These are phyloP conservation scores for Bipolaris gigantea DNA, from an alignment of 2,329 filamentous ascomycete genomes.

Conservation along the genomic window DNA sequence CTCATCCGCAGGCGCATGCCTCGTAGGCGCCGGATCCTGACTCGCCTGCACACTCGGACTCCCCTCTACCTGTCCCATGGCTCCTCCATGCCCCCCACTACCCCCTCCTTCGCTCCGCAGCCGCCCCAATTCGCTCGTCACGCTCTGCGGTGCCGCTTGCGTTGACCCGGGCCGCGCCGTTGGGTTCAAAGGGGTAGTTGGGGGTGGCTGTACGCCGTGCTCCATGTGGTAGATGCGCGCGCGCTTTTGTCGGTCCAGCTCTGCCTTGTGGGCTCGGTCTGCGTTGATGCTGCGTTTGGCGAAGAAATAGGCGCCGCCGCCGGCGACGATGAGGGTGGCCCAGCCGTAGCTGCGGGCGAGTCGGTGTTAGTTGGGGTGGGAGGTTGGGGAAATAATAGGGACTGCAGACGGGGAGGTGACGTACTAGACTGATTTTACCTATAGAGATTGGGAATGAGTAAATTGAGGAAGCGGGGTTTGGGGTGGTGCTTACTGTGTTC, in stretches of 20 bases:
- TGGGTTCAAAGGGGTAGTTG: slow-evolving; percentile 16
- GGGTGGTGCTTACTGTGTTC: slow-evolving; percentile 54
- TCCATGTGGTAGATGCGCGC: slow-evolving; percentile 39
- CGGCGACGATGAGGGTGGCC: slow-evolving; percentile 82
- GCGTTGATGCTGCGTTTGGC: slow-evolving; percentile 94
- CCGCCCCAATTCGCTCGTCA: slow-evolving; percentile 10
- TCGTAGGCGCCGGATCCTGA: slow-evolving; percentile 80
- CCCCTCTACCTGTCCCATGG: slow-evolving; percentile 18
- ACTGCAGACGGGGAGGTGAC: too few relatives aligned
- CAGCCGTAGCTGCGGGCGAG: slow-evolving; percentile 72
- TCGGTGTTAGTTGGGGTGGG: slow-evolving; percentile 11
- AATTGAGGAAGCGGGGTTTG: too few relatives aligned
- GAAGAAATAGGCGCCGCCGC: slow-evolving; percentile 91
- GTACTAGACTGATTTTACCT: slow-evolving; percentile 64
- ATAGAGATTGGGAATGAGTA: background rate
- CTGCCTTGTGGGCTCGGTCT: slow-evolving; percentile 74
- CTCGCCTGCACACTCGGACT: slow-evolving; percentile 74
- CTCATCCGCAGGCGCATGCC: slow-evolving; percentile 75
- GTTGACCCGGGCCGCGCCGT: slow-evolving; percentile 11
- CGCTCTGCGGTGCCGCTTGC: slow-evolving; percentile 13
- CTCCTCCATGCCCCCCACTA: slow-evolving; percentile 13
- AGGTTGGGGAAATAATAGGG: background rate
- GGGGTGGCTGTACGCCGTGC: slow-evolving; percentile 13
- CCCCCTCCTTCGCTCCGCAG: slow-evolving; percentile 14
- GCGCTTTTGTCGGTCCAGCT: slow-evolving; percentile 47